Evolutionary conservation across 2,329 filamentous ascomycete genomes (phyloP), one percentile per base, ranked within the genome.

Genomic region (Aureobasidium leucospermi): DNA sequence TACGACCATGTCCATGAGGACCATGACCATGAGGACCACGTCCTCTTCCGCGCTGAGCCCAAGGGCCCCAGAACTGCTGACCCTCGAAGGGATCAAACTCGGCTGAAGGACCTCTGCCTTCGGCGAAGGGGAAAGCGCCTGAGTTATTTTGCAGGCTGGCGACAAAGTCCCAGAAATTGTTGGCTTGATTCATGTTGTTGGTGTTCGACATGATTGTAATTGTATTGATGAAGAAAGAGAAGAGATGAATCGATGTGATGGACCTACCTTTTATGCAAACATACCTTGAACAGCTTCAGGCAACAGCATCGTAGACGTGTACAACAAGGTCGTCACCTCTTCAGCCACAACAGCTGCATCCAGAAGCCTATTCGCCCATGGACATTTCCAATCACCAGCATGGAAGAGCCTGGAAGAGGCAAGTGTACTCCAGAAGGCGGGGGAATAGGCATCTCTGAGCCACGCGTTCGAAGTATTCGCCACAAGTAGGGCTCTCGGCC

Each of bases 81-180:
- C 51, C 49, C 13, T 48, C 11, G 36, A 60, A 60, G 29, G 51
- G 49, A 13, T 60, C 46, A n/a, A 51, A 51, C 5, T 41, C 34
- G 2, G 32, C 39, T 4, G 29, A 28, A n/a, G 15, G 67, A 67
- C 39, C 65, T 65, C 64, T 70, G 6, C 56, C 58, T 11, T 48
- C 51, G 31, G 61, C 38, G n/a, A 55, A 43, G 23, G 60, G 60
- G 36, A 29, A 13, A 2, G 42, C 31, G 16, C 34, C 45, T 29
- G 55, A 42, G 67, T 59, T 65, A 57, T 55, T 67, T 79, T 59
- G 58, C 11, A 84, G 72, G 62, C 70, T 73, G 56, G 78, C 74
- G 57, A 83, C 65, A 61, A 79, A 80, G 68, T 83, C 79, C 81
- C 81, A 83, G 67, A 83, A 81, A 76, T 74, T 4, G 75, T 75